These are phyloP conservation scores for Colletotrichum tropicicola DNA, from an alignment of 2,329 filamentous ascomycete genomes.

Conservation along the genomic window DNA sequence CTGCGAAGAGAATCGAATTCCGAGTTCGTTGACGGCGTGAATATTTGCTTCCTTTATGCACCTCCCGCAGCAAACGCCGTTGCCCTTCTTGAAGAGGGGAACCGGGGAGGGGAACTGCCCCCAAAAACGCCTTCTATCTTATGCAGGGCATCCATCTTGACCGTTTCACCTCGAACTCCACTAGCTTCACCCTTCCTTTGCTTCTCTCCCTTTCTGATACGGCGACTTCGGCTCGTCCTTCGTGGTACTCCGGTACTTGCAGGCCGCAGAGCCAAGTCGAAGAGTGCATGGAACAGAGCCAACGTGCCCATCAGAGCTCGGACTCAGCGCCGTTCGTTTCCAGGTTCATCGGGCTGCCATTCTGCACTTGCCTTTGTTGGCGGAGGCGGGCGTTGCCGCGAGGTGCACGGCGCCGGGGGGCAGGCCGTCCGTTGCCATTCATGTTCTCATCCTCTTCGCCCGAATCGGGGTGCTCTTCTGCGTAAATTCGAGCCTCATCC, in stretches of 20 bases:
- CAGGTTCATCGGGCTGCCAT: constrained; percentile 65
- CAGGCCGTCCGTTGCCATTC: constrained; percentile 51
- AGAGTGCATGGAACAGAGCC: not conserved
- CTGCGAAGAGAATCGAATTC: constrained; percentile 17
- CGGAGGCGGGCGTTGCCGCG: constrained; percentile 50
- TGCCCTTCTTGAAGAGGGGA: constrained; percentile 10
- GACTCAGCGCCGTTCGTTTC: constrained; percentile 67
- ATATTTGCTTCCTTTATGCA: constrained; percentile 23
- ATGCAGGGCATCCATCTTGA: constrained; percentile 26
- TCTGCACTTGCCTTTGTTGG: constrained; percentile 54
- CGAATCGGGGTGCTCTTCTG: constrained; percentile 61
- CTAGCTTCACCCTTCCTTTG: not conserved
- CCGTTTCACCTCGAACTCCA: constrained; percentile 1
- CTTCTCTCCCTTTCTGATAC: not conserved
- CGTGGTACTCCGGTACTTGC: not conserved
- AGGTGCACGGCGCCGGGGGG: constrained; percentile 53
- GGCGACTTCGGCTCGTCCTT: too few relatives aligned
- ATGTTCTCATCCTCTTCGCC: constrained; percentile 66
- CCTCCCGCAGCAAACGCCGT: constrained; percentile 16
- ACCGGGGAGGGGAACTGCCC: constrained; percentile 8
- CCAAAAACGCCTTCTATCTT: constrained; percentile 29
- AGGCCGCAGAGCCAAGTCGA: not conserved
- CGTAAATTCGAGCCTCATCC: constrained; percentile 75
- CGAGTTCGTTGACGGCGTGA: constrained; percentile 19
- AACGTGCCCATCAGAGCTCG: constrained; percentile 52